These are phyloP conservation scores for Colletotrichum endophyticum DNA, from an alignment of 2,329 filamentous ascomycete species.

Conservation along the genomic window DNA sequence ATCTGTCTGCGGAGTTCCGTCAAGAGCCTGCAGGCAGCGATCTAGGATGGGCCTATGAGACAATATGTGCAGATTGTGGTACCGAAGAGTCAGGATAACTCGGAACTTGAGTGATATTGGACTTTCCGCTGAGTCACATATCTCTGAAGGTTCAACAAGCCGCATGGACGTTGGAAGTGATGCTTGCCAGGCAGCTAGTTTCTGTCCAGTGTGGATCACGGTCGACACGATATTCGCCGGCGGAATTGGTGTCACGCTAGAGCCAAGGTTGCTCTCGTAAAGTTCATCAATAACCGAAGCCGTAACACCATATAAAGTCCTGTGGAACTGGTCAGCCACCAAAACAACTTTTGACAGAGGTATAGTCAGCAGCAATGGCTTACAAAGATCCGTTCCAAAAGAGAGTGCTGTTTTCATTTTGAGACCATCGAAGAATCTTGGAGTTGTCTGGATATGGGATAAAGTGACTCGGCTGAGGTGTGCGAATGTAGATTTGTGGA, in stretches of 20 bases:
- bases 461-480: slow-evolving; percentile 35
- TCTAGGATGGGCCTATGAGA: slow-evolving; percentile 33
- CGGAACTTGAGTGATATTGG: slow-evolving; percentile 35
- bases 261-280: slow-evolving; percentile 49
- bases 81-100: slow-evolving; percentile 40
- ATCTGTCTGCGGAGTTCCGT: neutral
- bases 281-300: slow-evolving; percentile 42
- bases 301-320: slow-evolving; percentile 36
- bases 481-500: slow-evolving; percentile 44
- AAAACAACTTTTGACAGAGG: neutral
- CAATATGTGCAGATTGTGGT: slow-evolving; percentile 36
- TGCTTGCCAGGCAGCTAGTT: slow-evolving; percentile 41
- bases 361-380: neutral
- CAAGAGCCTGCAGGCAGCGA: slow-evolving; percentile 20
- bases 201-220: slow-evolving; percentile 41
- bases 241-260: slow-evolving; percentile 24
- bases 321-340: neutral
- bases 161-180: slow-evolving; percentile 31
- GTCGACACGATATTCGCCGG: slow-evolving; percentile 34
- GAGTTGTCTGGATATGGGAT: neutral
- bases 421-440: neutral
- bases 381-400: slow-evolving; percentile 41
- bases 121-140: slow-evolving; percentile 23
- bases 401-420: slow-evolving; percentile 6
- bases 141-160: slow-evolving; percentile 26